Percentiles rank a stretch among this genome's conserved stretches.
Conservation (phyloP, 108 stramenopile genomes). For the Cyclotella distinguenda region DNA sequence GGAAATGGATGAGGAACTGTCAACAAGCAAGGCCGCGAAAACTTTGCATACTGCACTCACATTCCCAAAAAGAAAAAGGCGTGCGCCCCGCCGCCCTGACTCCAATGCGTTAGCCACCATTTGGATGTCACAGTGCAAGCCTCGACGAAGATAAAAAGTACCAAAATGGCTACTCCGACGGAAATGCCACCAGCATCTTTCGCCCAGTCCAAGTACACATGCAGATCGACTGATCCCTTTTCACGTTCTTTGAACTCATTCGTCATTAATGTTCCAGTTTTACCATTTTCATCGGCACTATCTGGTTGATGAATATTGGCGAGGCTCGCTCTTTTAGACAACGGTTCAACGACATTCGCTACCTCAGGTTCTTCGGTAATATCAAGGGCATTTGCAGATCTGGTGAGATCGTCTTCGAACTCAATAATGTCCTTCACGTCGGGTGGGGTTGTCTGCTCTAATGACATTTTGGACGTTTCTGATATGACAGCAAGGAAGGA, state of each 20-base stretch:
- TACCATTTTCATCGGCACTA: not conserved
- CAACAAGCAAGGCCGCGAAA: slow-evolving; percentile 2
- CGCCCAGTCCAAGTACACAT: slow-evolving; percentile 76
- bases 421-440: not conserved
- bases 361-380: slow-evolving; percentile 39
- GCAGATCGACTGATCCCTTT: slow-evolving; percentile 50
- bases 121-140: slow-evolving; percentile 51
- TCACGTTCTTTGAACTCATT: slow-evolving; percentile 54
- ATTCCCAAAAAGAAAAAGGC: slow-evolving; percentile 26
- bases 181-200: slow-evolving; percentile 76
- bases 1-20: not conserved
- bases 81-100: slow-evolving; percentile 23
- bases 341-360: slow-evolving; percentile 9
- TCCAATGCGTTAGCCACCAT: slow-evolving; percentile 82
- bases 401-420: slow-evolving; percentile 10
- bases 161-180: slow-evolving; percentile 50
- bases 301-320: not conserved
- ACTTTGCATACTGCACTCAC: slow-evolving; percentile 7
- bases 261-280: slow-evolving; percentile 33
- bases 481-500: slow-evolving; percentile 58
- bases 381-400: slow-evolving; percentile 14
- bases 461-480: slow-evolving; percentile 43
- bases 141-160: slow-evolving; percentile 56
- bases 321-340: slow-evolving; percentile 6
- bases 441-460: not conserved